These are phyloP conservation scores for Sphaerosporella brunnea DNA, from an alignment of 495 filamentous ascomycete species.

Conservation along the genomic window DNA sequence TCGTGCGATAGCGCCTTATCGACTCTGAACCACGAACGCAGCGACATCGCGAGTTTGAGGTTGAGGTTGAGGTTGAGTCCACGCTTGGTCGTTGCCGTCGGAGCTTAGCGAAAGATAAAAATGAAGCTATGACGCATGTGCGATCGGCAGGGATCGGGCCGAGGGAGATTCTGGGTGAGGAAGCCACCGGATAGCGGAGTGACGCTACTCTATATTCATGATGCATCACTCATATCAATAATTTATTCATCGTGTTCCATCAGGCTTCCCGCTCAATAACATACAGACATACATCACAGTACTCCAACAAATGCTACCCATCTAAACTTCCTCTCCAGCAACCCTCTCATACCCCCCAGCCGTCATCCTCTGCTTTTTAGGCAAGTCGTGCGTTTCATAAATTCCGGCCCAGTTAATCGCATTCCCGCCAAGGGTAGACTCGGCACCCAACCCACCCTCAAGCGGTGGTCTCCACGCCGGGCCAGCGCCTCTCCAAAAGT, in stretches of 20 bases:
- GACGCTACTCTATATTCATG: too few relatives aligned
- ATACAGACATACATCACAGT: neutral
- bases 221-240: too few relatives aligned
- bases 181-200: neutral
- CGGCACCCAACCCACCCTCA: slow-evolving; percentile 10
- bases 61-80: neutral
- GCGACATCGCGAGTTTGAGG: neutral
- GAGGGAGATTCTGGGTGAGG: neutral
- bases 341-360: neutral
- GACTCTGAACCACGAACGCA: neutral
- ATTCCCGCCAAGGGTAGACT: slow-evolving; percentile 59
- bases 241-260: neutral
- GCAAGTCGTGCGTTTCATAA: slow-evolving; percentile 63
- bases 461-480: slow-evolving; percentile 3
- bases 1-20: slow-evolving; percentile 1
- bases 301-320: neutral
- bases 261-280: neutral
- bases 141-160: neutral
- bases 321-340: neutral
- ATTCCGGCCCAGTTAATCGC: slow-evolving; percentile 69
- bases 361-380: too few relatives aligned
- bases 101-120: too few relatives aligned
- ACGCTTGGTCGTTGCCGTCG: too few relatives aligned
- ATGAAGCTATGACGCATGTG: too few relatives aligned
- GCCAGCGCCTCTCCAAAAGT: slow-evolving; percentile 73